Percentiles rank a stretch among this genome's conserved stretches.
Evolutionary conservation across 345 rosid species (phyloP).

Genomic region (Arabis alpina): DNA sequence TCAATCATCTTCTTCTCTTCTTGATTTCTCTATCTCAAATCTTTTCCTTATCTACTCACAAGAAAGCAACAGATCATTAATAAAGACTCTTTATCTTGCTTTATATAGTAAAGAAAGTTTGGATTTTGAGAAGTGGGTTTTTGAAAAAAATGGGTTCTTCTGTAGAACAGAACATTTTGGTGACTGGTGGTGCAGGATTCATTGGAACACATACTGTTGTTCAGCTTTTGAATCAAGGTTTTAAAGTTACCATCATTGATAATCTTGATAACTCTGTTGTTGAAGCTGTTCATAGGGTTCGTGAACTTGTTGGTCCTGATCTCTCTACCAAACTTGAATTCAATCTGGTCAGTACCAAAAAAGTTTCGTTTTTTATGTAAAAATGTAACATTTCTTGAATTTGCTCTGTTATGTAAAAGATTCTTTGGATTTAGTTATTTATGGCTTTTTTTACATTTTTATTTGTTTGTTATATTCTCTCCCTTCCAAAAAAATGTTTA

Average conservation of each 20-base stretch:
- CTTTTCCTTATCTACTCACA: constrained; percentile 42
- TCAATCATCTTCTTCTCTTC: not conserved
- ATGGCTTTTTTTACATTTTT: too few relatives aligned
- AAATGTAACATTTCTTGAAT: too few relatives aligned
- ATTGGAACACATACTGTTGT: constrained; percentile 90
- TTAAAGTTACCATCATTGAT: constrained; percentile 79
- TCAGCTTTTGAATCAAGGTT: constrained; percentile 81
- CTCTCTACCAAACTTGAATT: constrained; percentile 80
- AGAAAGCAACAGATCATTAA: constrained; percentile 17
- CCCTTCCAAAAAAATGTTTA: too few relatives aligned
- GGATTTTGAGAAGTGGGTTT: constrained; percentile 29
- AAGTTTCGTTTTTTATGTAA: constrained; percentile 4
- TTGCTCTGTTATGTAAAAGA: not conserved
- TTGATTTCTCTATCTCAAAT: constrained; percentile 8
- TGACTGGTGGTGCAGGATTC: constrained; percentile 98
- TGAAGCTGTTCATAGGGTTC: constrained; percentile 84
- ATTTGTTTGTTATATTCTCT: too few relatives aligned
- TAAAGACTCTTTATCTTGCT: too few relatives aligned
- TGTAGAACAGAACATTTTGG: constrained; percentile 65
- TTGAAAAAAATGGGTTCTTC: constrained; percentile 44
- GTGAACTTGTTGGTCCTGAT: constrained; percentile 74
- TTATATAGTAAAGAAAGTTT: constrained; percentile 17
- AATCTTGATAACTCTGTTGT: constrained; percentile 78
- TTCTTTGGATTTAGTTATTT: constrained; percentile 1
- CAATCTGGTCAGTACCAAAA: constrained; percentile 54